Percentiles rank a stretch among this genome's conserved stretches.
Evolutionary conservation across 345 rosid genomes (phyloP).

Genomic region (Rhodamnia argentea): DNA sequence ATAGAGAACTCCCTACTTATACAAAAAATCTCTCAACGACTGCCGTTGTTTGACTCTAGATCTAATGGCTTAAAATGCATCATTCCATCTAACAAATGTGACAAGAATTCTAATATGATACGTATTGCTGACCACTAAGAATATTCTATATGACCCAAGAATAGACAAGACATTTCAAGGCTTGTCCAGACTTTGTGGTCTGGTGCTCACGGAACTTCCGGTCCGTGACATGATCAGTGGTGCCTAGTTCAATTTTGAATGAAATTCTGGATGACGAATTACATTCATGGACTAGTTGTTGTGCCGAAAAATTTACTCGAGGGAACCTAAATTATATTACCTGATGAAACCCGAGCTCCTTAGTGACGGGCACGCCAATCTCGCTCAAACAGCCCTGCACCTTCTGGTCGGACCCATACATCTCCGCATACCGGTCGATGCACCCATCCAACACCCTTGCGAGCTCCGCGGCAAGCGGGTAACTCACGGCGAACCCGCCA

Average conservation of each 20-base stretch:
- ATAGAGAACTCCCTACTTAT: no score
- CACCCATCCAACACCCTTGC: constrained; percentile 74
- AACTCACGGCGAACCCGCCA: constrained; percentile 79
- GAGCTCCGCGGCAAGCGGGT: constrained; percentile 60
- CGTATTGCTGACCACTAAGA: no score
- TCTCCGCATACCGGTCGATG: constrained; percentile 52
- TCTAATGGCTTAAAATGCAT: no score
- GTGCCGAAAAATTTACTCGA: neutral
- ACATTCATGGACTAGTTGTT: neutral
- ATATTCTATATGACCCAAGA: no score
- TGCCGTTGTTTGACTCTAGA: no score
- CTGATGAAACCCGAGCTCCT: constrained; percentile 91
- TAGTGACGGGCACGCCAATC: constrained; percentile 72
- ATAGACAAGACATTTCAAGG: no score
- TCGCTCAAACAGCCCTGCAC: constrained; percentile 70
- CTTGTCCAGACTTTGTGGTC: no score
- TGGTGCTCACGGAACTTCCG: no score
- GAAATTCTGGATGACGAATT: neutral
- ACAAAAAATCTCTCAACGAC: no score
- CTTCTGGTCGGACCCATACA: constrained; percentile 87
- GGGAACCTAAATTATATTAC: constrained; percentile 7
- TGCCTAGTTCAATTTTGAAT: neutral
- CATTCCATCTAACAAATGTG: no score
- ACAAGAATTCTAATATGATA: no score
- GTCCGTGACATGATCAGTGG: no score